These are phyloP conservation scores for Neurospora crassa DNA, from an alignment of 2,329 filamentous ascomycete genomes.

Conservation along the genomic window DNA sequence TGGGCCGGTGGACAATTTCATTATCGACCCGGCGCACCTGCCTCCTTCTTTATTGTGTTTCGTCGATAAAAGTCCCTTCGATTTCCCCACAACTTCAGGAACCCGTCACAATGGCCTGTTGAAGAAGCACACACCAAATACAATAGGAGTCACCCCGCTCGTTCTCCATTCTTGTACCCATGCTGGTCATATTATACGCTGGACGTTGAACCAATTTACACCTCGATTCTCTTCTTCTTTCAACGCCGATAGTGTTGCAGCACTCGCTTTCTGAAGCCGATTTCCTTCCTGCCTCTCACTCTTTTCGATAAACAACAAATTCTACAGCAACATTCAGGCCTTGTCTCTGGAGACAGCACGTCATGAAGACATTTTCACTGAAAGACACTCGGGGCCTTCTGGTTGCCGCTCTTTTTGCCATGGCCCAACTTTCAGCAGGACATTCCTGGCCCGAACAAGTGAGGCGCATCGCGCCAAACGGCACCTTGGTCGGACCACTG, in stretches of 20 bases:
- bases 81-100: neutral
- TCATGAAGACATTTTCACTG: slow-evolving; percentile 1
- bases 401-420: slow-evolving; percentile 18
- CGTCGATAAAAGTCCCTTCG: neutral
- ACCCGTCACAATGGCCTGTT: neutral
- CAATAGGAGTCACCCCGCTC: neutral
- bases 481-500: slow-evolving; percentile 57
- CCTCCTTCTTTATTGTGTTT: neutral
- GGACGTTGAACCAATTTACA: neutral
- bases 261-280: neutral
- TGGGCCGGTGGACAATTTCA: neutral
- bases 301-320: neutral
- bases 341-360: neutral
- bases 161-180: neutral
- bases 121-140: neutral
- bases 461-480: slow-evolving; percentile 60
- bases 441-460: slow-evolving; percentile 83
- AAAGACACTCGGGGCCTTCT: slow-evolving; percentile 4
- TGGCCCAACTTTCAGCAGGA: slow-evolving; percentile 30
- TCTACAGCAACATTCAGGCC: neutral
- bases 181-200: neutral
- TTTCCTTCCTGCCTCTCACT: neutral
- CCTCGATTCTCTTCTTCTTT: neutral
- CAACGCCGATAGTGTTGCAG: neutral
- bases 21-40: neutral